Percentiles rank a stretch among this genome's conserved stretches.
Conservation (phyloP, 495 filamentous ascomycete genomes). For the Clavariopsis aquatica region DNA sequence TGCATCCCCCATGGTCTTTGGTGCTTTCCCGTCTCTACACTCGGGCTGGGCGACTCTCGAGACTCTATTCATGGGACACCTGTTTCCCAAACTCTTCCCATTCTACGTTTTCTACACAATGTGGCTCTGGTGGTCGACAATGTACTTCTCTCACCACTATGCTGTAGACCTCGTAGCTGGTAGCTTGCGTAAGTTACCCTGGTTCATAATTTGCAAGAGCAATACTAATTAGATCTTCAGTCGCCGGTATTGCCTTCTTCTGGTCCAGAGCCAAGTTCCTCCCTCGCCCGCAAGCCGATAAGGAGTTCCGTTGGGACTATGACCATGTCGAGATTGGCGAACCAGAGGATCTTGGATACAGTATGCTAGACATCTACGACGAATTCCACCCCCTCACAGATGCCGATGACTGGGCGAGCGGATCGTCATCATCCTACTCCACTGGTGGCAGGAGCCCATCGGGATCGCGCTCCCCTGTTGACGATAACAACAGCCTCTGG, state of each 20-base stretch:
- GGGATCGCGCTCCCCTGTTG: conserved; percentile 57
- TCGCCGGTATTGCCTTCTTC: conserved; percentile 79
- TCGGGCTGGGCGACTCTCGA: conserved; percentile 82
- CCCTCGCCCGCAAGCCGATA: conserved; percentile 75
- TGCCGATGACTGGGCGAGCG: conserved; percentile 72
- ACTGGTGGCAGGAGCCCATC: conserved; percentile 37
- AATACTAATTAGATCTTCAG: conserved; percentile 26
- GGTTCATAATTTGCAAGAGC: no score
- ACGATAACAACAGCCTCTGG: conserved; percentile 63
- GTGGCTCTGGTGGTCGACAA: conserved; percentile 98
- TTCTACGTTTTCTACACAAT: conserved; percentile 77
- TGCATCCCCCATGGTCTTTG: conserved; percentile 87
- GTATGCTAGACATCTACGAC: conserved; percentile 56
- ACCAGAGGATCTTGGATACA: conserved; percentile 56
- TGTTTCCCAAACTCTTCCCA: conserved; percentile 76
- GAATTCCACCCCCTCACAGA: conserved; percentile 55
- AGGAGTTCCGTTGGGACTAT: conserved; percentile 90
- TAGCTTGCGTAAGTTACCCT: conserved; percentile 58
- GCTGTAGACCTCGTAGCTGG: conserved; percentile 89
- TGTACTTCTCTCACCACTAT: conserved; percentile 96
- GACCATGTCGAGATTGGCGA: conserved; percentile 86
- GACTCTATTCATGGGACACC: conserved; percentile 87
- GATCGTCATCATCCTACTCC: conserved; percentile 64
- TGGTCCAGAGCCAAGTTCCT: conserved; percentile 77
- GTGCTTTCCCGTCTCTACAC: conserved; percentile 90